A percentile compares a stretch with the other conserved stretches of the same genome.
Evolutionary conservation across 2,329 filamentous ascomycete species (phyloP).

Genomic region (Aspergillus nomiae): DNA sequence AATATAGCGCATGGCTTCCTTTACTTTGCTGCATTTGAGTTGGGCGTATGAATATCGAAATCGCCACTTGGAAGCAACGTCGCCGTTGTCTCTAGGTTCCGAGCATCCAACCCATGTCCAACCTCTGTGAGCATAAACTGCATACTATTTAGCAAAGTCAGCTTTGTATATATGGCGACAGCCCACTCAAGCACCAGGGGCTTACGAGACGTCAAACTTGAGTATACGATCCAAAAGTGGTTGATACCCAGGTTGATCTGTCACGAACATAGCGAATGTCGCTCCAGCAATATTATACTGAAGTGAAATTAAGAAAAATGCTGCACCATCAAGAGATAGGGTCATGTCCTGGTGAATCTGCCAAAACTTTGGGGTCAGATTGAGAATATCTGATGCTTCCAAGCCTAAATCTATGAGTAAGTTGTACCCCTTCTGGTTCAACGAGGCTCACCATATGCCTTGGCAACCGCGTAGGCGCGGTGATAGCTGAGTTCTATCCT

Average conservation of each 20-base stretch:
- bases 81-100: slow-evolving; percentile 42
- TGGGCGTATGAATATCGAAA: slow-evolving; percentile 39
- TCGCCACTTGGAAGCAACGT: slow-evolving; percentile 33
- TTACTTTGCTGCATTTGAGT: slow-evolving; percentile 33
- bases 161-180: background rate
- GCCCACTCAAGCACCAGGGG: too few species aligned
- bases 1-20: slow-evolving; percentile 17
- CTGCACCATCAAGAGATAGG: background rate
- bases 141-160: background rate
- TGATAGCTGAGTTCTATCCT: background rate
- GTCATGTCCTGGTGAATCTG: background rate
- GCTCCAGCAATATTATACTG: background rate
- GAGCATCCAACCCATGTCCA: slow-evolving; percentile 42
- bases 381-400: background rate
- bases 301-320: background rate
- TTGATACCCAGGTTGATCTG: background rate
- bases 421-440: background rate
- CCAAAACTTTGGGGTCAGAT: background rate
- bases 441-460: background rate
- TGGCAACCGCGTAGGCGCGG: background rate
- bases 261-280: background rate
- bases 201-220: too few species aligned
- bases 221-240: too few species aligned
- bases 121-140: slow-evolving; percentile 43
- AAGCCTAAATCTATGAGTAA: background rate